Percentiles rank a stretch among this genome's conserved stretches.
Conservation (phyloP, 345 rosid genomes). For the Brassica rapa region DNA sequence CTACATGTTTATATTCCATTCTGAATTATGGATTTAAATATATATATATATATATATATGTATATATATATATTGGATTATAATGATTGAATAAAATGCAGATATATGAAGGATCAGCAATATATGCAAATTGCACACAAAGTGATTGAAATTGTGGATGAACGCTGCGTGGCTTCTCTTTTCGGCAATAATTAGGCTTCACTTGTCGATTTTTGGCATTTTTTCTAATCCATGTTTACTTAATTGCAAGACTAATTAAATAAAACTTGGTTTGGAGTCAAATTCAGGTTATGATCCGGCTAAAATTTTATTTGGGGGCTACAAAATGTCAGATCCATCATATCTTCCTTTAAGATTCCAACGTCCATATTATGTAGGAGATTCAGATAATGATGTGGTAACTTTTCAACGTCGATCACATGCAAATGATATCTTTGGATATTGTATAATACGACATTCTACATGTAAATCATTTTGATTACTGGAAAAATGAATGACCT, state of each 20-base stretch:
- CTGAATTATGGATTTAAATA: neutral
- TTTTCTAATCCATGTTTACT: too few species aligned
- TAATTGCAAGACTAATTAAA: neutral
- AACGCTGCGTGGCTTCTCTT: too few species aligned
- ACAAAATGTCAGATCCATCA: neutral
- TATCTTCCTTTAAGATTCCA: neutral
- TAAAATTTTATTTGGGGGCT: neutral
- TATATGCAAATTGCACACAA: slow-evolving; percentile 34
- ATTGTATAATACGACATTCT: neutral
- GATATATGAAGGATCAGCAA: slow-evolving; percentile 45
- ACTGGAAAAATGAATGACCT: neutral
- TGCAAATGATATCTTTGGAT: neutral
- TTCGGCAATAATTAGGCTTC: too few species aligned
- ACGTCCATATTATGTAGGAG: neutral
- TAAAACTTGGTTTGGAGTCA: neutral
- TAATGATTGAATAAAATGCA: slow-evolving; percentile 35
- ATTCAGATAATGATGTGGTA: neutral
- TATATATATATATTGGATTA: neutral
- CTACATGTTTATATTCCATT: neutral
- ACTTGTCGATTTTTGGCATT: too few species aligned
- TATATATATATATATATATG: too few species aligned
- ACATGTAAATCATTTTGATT: neutral
- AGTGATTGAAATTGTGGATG: too few species aligned
- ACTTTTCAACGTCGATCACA: neutral
- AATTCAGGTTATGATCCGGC: neutral